Percentiles rank a stretch among this genome's conserved stretches.
phyloP scores from a whole-genome alignment of 2,329 filamentous ascomycete genomes.

The Calonectria pteridis region DNA sequence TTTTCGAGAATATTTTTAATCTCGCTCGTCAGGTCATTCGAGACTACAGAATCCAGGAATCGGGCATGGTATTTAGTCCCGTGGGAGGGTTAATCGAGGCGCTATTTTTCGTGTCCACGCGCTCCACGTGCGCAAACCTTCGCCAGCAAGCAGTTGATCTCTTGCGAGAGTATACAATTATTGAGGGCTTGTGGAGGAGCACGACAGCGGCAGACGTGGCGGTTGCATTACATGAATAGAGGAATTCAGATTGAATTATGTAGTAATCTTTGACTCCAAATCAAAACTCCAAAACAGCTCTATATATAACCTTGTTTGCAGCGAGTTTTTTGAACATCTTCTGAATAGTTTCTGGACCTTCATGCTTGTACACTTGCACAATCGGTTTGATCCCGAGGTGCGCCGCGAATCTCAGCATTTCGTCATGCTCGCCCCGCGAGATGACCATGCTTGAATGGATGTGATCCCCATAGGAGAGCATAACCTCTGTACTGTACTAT shows the following conservation, averaged over 20 bases:
- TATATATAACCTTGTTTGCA: conserved; percentile 11
- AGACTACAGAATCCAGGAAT: background rate
- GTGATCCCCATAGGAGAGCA: conserved; percentile 10
- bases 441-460: conserved; percentile 13
- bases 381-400: conserved; percentile 1
- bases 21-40: background rate
- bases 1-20: background rate
- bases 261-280: too few species aligned
- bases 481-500: background rate
- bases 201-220: background rate
- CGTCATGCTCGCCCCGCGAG: conserved; percentile 13
- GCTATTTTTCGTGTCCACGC: conserved; percentile 9
- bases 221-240: too few species aligned
- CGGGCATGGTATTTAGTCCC: background rate
- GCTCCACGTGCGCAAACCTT: background rate
- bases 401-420: conserved; percentile 11
- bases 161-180: background rate
- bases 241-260: background rate
- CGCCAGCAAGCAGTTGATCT: background rate
- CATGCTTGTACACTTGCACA: background rate
- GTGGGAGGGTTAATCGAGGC: conserved; percentile 14
- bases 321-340: background rate
- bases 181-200: conserved; percentile 12
- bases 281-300: conserved; percentile 9
- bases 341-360: background rate